Base-by-base conservation (phyloP, 2,329 filamentous ascomycete genomes). In the Sporothrix phasma region DNA sequence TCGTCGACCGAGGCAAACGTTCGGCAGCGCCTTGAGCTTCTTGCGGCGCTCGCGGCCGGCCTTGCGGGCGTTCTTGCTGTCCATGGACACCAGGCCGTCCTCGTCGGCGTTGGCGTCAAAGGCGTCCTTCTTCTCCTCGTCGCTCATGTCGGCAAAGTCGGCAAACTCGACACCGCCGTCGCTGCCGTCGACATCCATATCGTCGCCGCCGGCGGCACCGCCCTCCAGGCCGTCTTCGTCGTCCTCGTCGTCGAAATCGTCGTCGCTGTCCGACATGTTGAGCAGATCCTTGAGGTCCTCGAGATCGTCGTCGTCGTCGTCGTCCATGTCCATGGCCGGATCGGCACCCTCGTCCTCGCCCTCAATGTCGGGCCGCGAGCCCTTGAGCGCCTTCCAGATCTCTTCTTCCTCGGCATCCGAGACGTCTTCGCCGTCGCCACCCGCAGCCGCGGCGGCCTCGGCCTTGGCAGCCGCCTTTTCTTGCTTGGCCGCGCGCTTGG, bases 1-100 rank as follows among this genome's bases (percentile, higher is more conserved):
- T 97, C 94, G 63, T 97, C 94, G 37, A 83, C 88, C 37, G 90
- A 95, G 22, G 95, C 94, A 78, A 99, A 99, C 41, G 86, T 95
- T n/a, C 6, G 94, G 94, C 69, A 99, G 79, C 68, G 86, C 85
- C 82, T 92, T 96, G 75, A 97, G 80, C 78, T 90, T 90, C 81
- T 88, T 91, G 78, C 84, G 87, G 78, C 89, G 90, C 73, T 84
- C 82, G 70, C 80, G 81, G 66, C 71, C 72, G n/a, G 73, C 73
- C 69, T 79, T 78, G 68, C 75, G 34, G 45, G 46, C 51, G 60
- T 62, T 60, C 37, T 62, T 60, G 41, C 47, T 43, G 19, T 34
- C 59, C 1, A 65, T 24, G 1, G 64, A 49, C 19, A 65, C 61
- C 8, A 61, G 56, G 29, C 73, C 77, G 58, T 74, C 73, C 69